phyloP scores from a whole-genome alignment of 2,329 filamentous ascomycete genomes.

The Paramyrothecium roridum region DNA sequence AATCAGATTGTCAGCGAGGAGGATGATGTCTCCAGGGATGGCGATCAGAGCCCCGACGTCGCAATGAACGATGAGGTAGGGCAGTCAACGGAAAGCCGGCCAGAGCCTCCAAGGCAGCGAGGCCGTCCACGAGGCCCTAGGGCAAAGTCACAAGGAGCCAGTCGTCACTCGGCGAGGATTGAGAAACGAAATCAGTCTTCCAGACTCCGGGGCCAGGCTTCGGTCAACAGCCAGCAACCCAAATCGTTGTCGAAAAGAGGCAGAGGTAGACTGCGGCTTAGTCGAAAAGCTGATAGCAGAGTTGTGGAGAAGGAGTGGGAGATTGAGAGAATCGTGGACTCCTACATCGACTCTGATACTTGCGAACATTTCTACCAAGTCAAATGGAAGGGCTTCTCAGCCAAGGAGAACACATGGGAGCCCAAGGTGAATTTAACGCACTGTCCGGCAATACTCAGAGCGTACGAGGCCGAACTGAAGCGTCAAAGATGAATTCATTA shows the following conservation, averaged over 20 bases:
- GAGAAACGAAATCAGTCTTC: background rate
- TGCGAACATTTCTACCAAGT: slow-evolving; percentile 42
- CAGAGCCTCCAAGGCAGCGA: background rate
- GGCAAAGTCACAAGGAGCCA: background rate
- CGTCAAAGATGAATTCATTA: slow-evolving; percentile 1
- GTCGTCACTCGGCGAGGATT: background rate
- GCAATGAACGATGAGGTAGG: too few relatives aligned
- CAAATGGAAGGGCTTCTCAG: slow-evolving; percentile 50
- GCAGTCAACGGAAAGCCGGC: background rate
- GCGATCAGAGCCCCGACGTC: too few relatives aligned
- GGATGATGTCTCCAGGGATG: too few relatives aligned
- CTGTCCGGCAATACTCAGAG: slow-evolving; percentile 30
- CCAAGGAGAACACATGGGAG: slow-evolving; percentile 51
- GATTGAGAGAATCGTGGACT: slow-evolving; percentile 45
- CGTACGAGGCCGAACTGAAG: slow-evolving; percentile 27
- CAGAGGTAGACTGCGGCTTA: background rate
- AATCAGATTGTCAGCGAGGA: too few relatives aligned
- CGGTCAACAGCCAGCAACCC: background rate
- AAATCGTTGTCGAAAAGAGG: background rate
- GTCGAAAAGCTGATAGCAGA: slow-evolving; percentile 6
- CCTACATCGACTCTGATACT: slow-evolving; percentile 31
- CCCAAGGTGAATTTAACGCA: slow-evolving; percentile 40
- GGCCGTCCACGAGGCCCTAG: background rate
- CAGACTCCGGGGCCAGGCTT: background rate
- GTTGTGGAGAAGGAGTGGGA: slow-evolving; percentile 32